phyloP scores from a whole-genome alignment of 78 protist genomes.

The Monosiga brevicollis region DNA sequence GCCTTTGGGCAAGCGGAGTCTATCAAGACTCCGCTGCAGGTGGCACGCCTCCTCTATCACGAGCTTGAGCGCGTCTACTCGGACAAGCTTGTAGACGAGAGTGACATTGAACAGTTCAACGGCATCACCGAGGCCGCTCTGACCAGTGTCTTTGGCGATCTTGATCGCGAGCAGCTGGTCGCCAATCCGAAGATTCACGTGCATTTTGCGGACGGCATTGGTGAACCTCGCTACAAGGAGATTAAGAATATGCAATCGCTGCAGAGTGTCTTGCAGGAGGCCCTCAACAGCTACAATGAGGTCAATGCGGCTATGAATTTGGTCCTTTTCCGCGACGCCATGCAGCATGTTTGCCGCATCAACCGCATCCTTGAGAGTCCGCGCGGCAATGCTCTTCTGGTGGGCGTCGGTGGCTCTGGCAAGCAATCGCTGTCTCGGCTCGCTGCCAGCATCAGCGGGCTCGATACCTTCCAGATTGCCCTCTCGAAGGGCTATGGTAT shows the following conservation, averaged over 20 bases:
- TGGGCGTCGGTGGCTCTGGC: slow-evolving; percentile 90
- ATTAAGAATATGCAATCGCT: not conserved
- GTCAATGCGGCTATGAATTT: slow-evolving; percentile 52
- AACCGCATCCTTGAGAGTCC: slow-evolving; percentile 57
- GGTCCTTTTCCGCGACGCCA: slow-evolving; percentile 64
- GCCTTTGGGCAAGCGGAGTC: not conserved
- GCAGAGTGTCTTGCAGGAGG: slow-evolving; percentile 1
- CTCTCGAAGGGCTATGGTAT: slow-evolving; percentile 55
- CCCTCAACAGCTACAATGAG: slow-evolving; percentile 46
- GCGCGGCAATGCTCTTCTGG: slow-evolving; percentile 71
- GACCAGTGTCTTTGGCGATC: not conserved
- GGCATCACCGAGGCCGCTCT: not conserved
- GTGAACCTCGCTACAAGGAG: slow-evolving; percentile 5
- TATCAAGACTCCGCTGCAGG: not conserved
- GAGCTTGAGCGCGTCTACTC: slow-evolving; percentile 53
- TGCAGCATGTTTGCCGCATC: slow-evolving; percentile 66
- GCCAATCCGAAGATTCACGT: slow-evolving; percentile 27
- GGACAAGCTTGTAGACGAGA: slow-evolving; percentile 46
- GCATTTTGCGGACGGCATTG: slow-evolving; percentile 19
- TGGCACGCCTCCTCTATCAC: slow-evolving; percentile 50
- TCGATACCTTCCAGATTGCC: slow-evolving; percentile 30
- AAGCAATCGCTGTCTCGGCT: slow-evolving; percentile 64
- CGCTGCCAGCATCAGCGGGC: slow-evolving; percentile 58
- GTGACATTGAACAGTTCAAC: slow-evolving; percentile 27
- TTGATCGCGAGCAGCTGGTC: slow-evolving; percentile 7